Evolutionary conservation across 192 early-diverging fungal species (phyloP), one percentile per base, ranked within the genome.

Genomic region (Thoreauomyces humboldtii): DNA sequence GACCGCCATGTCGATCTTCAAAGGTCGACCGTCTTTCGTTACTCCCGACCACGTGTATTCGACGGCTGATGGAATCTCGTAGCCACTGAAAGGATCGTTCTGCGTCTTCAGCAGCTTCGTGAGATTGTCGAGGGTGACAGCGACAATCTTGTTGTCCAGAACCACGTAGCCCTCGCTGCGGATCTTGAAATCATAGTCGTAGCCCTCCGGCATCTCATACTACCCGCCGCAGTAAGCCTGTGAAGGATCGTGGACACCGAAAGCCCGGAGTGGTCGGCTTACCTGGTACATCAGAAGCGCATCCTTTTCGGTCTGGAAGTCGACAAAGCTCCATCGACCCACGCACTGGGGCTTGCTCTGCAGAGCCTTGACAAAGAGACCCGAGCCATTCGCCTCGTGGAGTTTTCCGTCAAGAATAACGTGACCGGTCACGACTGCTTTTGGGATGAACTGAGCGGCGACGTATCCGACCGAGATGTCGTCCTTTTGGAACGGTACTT

Each of bases 271-370:
- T 55, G 17, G 29, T 3, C 31, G 12, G 34, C 57, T 4, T 41
- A 82, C 74, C 74, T 84, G 81, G 37, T 80, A 81, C 34, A 77
- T 31, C 17, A 85, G 62, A 6, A 91, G 59, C 37, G 83, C 74
- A 61, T 85, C 85, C 31, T 84, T 78, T 21, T 80, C 62, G 14
- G 77, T 78, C 33, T 89, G 87, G 69, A 98, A 91, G 63, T 89
- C 86, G 34, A 81, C 73, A 76, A 91, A 92, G 70, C 89, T 93
- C 91, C 92, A 98, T 71, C 86, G 83, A 37, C 86, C 89, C 25
- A 91, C 85, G 45, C 88, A 80, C 36, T 95, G 91, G 27, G 94
- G 93, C 63, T 88, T 89, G 67, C 80, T 86, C 69, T 93, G 90
- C 59, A 92, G 76, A 4, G 92, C 95, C 50, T 94, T 89, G 29